These are phyloP conservation scores for Kalaharituber pfeilii DNA, from an alignment of 2,329 filamentous ascomycete genomes.

Conservation along the genomic window DNA sequence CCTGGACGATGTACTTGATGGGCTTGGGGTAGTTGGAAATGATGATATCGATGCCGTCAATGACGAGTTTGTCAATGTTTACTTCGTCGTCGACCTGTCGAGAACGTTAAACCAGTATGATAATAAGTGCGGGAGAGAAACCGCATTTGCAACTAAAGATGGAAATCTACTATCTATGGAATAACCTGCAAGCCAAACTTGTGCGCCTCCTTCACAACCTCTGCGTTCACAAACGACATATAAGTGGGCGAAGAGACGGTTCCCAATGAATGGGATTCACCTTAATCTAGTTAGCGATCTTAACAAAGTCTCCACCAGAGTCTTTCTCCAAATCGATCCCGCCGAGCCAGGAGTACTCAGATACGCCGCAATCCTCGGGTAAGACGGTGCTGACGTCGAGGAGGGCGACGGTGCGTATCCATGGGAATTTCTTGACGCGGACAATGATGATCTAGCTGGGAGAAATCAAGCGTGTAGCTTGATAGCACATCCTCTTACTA, in stretches of 20 bases:
- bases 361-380: constrained; percentile 10
- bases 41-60: constrained; percentile 17
- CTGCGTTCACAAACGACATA: constrained; percentile 15
- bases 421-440: constrained; percentile 18
- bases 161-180: constrained; percentile 18
- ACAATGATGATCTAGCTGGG: constrained; percentile 16
- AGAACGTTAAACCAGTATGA: too few species aligned
- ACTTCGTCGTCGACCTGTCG: constrained; percentile 17
- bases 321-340: constrained; percentile 19
- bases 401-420: constrained; percentile 17
- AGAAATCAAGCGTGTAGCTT: too few species aligned
- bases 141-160: too few species aligned
- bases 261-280: constrained; percentile 15
- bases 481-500: background rate
- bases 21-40: constrained; percentile 21
- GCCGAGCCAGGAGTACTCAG: constrained; percentile 20
- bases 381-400: constrained; percentile 15
- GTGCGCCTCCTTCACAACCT: constrained; percentile 19
- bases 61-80: constrained; percentile 19
- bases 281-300: constrained; percentile 18
- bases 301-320: constrained; percentile 19
- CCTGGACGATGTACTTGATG: constrained; percentile 10
- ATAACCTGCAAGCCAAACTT: constrained; percentile 18
- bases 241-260: constrained; percentile 18
- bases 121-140: too few species aligned